Percentiles rank a stretch among this genome's conserved stretches.
These are phyloP conservation scores for Neurospora africana DNA, from an alignment of 495 filamentous ascomycete genomes.

Conservation along the genomic window DNA sequence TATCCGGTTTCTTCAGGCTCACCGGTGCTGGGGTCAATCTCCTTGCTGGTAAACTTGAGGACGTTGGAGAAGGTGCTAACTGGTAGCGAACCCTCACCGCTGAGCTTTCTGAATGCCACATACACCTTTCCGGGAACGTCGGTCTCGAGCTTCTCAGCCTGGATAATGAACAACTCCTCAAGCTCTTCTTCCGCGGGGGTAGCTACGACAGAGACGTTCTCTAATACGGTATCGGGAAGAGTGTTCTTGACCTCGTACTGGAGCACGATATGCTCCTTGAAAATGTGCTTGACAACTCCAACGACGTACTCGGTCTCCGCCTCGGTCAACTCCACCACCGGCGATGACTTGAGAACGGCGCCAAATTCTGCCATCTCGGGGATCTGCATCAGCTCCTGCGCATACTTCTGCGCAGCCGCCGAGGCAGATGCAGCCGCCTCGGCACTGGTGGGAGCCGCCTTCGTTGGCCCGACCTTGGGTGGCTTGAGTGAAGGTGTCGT, in stretches of 20 bases:
- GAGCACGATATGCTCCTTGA: slow-evolving; percentile 90
- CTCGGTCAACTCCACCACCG: slow-evolving; percentile 82
- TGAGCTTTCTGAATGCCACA: slow-evolving; percentile 80
- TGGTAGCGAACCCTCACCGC: slow-evolving; percentile 59
- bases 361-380: slow-evolving; percentile 88
- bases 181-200: slow-evolving; percentile 73
- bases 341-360: slow-evolving; percentile 76
- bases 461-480: slow-evolving; percentile 73
- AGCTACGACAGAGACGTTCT: slow-evolving; percentile 83
- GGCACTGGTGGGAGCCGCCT: slow-evolving; percentile 55
- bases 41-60: slow-evolving; percentile 94
- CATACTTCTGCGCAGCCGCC: slow-evolving; percentile 76
- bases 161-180: slow-evolving; percentile 88
- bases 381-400: slow-evolving; percentile 73
- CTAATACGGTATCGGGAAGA: slow-evolving; percentile 74
- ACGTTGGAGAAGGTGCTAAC: slow-evolving; percentile 78
- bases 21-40: slow-evolving; percentile 89
- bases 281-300: slow-evolving; percentile 86
- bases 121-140: slow-evolving; percentile 87
- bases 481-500: slow-evolving; percentile 92
- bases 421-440: slow-evolving; percentile 63
- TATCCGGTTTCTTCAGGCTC: slow-evolving; percentile 90
- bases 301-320: slow-evolving; percentile 98
- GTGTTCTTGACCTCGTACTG: slow-evolving; percentile 99
- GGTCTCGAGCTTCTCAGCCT: slow-evolving; percentile 65